Base-by-base conservation (phyloP, 768 basidiomycete genomes). In the Leccinum longicurvipes region DNA sequence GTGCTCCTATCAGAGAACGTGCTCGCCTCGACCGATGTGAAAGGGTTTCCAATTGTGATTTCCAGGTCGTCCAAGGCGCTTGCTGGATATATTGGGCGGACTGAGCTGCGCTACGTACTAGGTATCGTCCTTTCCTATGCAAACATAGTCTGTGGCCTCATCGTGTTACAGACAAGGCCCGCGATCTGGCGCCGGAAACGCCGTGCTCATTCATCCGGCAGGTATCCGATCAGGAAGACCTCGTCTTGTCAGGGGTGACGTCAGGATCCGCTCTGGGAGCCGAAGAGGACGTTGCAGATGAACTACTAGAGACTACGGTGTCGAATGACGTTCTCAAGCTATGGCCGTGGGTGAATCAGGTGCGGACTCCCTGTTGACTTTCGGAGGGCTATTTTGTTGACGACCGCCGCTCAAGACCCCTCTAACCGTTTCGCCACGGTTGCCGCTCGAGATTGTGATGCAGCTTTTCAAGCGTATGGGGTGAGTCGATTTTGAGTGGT, bases 401-500 rank as follows among this genome's bases (percentile, higher is more conserved):
- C 53, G 48, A 57, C 6, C 46, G 25, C 27, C 34, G 49, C 50
- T 47, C 34, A 23, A 99, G 97, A 96, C 93, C 0, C 94, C 96
- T 1, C 81, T 99, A 65, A 93, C 91, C 0, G 94, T 97, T 11
- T 88, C 93, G 6, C 88, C 93, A 1, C 91, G 91, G 60, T 80
- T 97, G 39, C 93, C 94, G 1, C 77, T 99, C 42, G 97, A 99
- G 71, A 93, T 98, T 53, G 93, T 95, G 8, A 93, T 97, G 89
- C 93, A 99, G 67, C 74, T 99, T 25, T 99, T 98, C 79, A 92
- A 96, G 68, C 82, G 93, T 46, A 91, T 99, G 89, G 97, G 97
- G 97, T 97, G 66, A 63, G 92, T 79, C 14, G 1, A 17, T 60
- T 44, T n/a, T 42, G 49, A 19, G 31, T 60, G 4, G 19, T 46